These are phyloP conservation scores for Sergeia podlipaevii DNA, from an alignment of 208 protist species.

Conservation along the genomic window DNA sequence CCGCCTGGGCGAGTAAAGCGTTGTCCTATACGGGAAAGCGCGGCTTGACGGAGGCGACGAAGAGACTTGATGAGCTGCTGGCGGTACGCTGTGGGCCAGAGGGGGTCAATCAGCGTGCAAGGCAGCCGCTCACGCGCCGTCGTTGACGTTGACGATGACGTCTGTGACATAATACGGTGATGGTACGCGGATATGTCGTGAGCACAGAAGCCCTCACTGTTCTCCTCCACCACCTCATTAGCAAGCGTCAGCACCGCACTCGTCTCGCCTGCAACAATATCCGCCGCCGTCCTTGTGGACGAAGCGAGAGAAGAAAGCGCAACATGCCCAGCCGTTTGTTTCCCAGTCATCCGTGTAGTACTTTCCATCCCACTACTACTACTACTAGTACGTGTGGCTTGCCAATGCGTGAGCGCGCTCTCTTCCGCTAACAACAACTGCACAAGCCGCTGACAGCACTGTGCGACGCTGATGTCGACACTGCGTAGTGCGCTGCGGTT, in stretches of 20 bases:
- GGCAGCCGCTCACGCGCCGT: neutral
- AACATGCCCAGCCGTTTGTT: neutral
- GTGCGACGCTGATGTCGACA: constrained; percentile 52
- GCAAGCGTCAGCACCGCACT: neutral
- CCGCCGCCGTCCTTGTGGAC: too few relatives aligned
- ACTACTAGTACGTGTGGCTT: neutral
- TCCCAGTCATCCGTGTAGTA: neutral
- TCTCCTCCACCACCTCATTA: neutral
- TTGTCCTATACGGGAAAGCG: constrained; percentile 26
- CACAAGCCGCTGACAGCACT: constrained; percentile 50
- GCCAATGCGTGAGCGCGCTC: neutral
- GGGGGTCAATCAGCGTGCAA: constrained; percentile 14
- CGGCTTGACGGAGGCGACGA: constrained; percentile 41
- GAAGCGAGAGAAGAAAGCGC: neutral
- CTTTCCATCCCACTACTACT: neutral
- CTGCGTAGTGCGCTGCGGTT: constrained; percentile 51
- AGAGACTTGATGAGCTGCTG: constrained; percentile 41
- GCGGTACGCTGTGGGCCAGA: constrained; percentile 25
- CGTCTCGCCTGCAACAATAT: neutral
- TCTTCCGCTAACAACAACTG: constrained; percentile 14
- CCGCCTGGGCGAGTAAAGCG: constrained; percentile 6
- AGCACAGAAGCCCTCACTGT: constrained; percentile 17
- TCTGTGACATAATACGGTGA: neutral
- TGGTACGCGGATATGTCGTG: constrained; percentile 17
- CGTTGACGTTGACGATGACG: neutral